Percentiles rank a stretch among this genome's conserved stretches.
phyloP scores from a whole-genome alignment of 805 yeast genomes.

The Komagataella mondaviorum region DNA sequence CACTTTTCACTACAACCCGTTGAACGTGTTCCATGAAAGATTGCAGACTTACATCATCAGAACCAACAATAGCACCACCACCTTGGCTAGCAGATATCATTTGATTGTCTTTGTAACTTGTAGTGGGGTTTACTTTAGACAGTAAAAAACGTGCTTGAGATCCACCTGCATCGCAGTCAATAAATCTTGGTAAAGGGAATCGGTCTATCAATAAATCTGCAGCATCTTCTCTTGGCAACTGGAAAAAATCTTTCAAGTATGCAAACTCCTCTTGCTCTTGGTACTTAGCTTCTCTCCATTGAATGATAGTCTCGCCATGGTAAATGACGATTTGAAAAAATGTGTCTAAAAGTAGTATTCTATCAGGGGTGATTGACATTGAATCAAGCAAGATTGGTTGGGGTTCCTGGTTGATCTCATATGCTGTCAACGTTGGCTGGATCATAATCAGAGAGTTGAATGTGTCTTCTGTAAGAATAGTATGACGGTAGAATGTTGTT shows the following conservation, averaged over 20 bases:
- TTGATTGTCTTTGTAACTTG: constrained; percentile 28
- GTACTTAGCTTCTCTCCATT: constrained; percentile 52
- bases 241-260: constrained; percentile 44
- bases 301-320: constrained; percentile 55
- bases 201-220: constrained; percentile 51
- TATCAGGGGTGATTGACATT: constrained; percentile 40
- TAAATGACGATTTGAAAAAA: constrained; percentile 56
- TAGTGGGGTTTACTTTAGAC: constrained; percentile 59
- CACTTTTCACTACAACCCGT: constrained; percentile 15
- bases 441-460: constrained; percentile 51
- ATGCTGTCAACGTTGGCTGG: constrained; percentile 53
- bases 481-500: constrained; percentile 50
- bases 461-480: constrained; percentile 48
- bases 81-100: constrained; percentile 9
- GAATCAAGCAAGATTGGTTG: constrained; percentile 54
- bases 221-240: constrained; percentile 51
- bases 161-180: constrained; percentile 66
- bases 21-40: constrained; percentile 42
- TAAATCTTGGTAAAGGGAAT: constrained; percentile 60
- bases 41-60: constrained; percentile 49
- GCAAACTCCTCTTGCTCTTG: constrained; percentile 49
- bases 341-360: constrained; percentile 48
- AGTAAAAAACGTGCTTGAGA: constrained; percentile 61
- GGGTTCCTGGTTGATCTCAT: constrained; percentile 43
- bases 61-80: constrained; percentile 28